Evolutionary conservation across 345 rosid genomes (phyloP).

Genomic region (Dovyalis caffra): DNA sequence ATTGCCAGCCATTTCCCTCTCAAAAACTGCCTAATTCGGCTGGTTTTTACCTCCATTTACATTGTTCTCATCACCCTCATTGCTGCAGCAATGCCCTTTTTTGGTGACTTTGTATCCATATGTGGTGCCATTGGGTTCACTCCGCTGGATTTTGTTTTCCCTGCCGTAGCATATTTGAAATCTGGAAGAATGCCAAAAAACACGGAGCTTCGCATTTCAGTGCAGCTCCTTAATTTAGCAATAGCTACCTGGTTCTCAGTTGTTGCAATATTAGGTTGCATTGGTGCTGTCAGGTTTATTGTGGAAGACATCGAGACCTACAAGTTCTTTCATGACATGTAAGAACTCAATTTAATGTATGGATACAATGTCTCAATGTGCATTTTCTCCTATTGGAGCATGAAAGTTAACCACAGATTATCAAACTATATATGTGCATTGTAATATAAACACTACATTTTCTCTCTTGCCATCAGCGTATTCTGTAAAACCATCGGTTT

Average conservation of each 20-base stretch:
- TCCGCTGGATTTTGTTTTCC: conserved; percentile 56
- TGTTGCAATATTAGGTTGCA: conserved; percentile 48
- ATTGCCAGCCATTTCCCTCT: neutral
- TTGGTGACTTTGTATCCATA: conserved; percentile 52
- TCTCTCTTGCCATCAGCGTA: too few relatives aligned
- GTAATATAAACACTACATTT: too few relatives aligned
- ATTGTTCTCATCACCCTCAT: conserved; percentile 33
- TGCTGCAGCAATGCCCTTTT: conserved; percentile 51
- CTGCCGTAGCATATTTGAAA: conserved; percentile 48
- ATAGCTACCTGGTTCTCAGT: conserved; percentile 48
- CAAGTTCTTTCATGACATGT: conserved; percentile 48
- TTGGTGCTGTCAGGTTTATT: conserved; percentile 49
- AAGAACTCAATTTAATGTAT: neutral
- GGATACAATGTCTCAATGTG: neutral
- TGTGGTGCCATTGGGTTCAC: conserved; percentile 59
- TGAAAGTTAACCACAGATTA: neutral
- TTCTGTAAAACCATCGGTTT: too few relatives aligned
- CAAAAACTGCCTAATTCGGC: conserved; percentile 28
- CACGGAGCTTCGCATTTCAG: conserved; percentile 5
- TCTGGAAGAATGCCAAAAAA: conserved; percentile 40
- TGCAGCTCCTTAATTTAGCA: conserved; percentile 34
- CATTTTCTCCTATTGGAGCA: neutral
- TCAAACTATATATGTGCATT: neutral
- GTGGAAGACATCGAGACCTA: conserved; percentile 41
- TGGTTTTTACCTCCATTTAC: conserved; percentile 37